Conservation (phyloP, 2,329 filamentous ascomycete species). For the Aschersonia sp. region DNA sequence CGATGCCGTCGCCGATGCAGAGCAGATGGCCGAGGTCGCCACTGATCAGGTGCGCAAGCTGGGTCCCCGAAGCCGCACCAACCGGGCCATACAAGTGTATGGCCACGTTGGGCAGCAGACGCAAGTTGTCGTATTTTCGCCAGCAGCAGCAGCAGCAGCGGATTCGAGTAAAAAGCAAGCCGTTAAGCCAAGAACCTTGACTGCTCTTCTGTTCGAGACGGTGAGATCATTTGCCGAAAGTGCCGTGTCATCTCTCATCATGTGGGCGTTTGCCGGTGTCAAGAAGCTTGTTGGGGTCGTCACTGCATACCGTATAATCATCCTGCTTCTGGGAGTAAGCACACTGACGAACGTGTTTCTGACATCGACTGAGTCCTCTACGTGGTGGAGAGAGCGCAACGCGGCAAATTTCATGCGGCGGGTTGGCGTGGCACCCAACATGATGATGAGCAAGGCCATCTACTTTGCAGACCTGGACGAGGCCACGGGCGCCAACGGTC, state of each 20-base stretch:
- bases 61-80: constrained; percentile 58
- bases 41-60: constrained; percentile 65
- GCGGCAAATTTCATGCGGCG: constrained; percentile 69
- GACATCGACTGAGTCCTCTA: constrained; percentile 55
- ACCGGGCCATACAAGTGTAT: constrained; percentile 66
- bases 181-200: constrained; percentile 47
- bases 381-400: constrained; percentile 76
- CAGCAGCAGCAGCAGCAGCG: constrained; percentile 26
- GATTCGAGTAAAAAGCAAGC: constrained; percentile 38
- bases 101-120: constrained; percentile 58
- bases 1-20: constrained; percentile 57
- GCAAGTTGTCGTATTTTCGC: constrained; percentile 46
- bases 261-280: constrained; percentile 56
- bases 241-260: constrained; percentile 59
- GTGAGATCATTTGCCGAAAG: constrained; percentile 61
- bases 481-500: constrained; percentile 26
- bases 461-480: constrained; percentile 71
- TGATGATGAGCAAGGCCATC: constrained; percentile 71
- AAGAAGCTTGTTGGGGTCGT: constrained; percentile 52
- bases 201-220: constrained; percentile 58
- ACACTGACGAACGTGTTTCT: constrained; percentile 59
- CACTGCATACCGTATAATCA: constrained; percentile 59
- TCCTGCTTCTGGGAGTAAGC: constrained; percentile 55
- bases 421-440: constrained; percentile 65
- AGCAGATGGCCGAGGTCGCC: constrained; percentile 60